phyloP scores from a whole-genome alignment of 2,329 filamentous ascomycete genomes.

The Penicillium decumbens region DNA sequence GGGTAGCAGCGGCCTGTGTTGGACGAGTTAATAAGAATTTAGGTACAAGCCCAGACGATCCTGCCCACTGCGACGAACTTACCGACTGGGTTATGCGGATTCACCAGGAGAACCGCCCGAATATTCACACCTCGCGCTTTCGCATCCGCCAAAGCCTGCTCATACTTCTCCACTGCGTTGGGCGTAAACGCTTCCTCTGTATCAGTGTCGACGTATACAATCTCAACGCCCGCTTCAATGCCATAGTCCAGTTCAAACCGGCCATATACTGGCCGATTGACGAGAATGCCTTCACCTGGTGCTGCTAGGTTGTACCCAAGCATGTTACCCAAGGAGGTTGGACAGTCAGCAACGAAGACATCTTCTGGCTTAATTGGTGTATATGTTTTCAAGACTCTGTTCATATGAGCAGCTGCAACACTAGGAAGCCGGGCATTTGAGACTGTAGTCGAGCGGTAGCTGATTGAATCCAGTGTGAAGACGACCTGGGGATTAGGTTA shows the following conservation, averaged over 20 bases:
- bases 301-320: conserved; percentile 43
- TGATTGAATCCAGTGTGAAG: conserved; percentile 34
- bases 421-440: conserved; percentile 38
- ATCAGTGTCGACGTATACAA: conserved; percentile 39
- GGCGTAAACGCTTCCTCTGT: conserved; percentile 38
- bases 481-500: conserved; percentile 20
- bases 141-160: conserved; percentile 34
- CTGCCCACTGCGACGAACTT: conserved; percentile 1
- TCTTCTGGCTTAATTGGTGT: conserved; percentile 33
- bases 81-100: conserved; percentile 46
- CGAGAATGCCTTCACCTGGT: conserved; percentile 45
- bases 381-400: conserved; percentile 39
- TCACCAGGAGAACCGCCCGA: conserved; percentile 41
- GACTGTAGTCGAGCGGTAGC: conserved; percentile 40
- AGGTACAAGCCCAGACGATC: not conserved
- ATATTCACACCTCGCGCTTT: conserved; percentile 32
- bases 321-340: conserved; percentile 43
- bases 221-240: conserved; percentile 39
- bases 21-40: conserved; percentile 3
- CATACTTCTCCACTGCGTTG: conserved; percentile 34
- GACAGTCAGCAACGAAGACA: conserved; percentile 41
- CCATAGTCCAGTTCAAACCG: conserved; percentile 49
- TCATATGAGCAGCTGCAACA: conserved; percentile 42
- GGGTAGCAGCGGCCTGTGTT: conserved; percentile 43
- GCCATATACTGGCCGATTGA: conserved; percentile 47